A percentile compares a stretch with the other conserved stretches of the same genome.
Conservation (phyloP, 2,329 filamentous ascomycete genomes). For the Paecilomyces niveus region DNA sequence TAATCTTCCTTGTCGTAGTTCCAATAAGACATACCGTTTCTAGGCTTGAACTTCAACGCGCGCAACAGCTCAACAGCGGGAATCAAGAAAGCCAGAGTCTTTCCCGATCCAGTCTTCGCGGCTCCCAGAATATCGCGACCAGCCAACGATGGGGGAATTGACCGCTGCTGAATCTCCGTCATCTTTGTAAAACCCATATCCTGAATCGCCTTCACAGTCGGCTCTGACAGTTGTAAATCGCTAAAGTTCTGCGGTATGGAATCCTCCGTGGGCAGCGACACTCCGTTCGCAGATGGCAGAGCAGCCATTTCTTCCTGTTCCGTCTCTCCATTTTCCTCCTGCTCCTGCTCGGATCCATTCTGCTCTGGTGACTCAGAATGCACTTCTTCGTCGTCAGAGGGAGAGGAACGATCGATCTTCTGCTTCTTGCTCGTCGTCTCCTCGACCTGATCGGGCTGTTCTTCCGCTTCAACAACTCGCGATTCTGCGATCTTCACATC, state of each 20-base stretch:
- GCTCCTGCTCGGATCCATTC: slow-evolving; percentile 12
- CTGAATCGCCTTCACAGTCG: slow-evolving; percentile 78
- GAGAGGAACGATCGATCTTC: slow-evolving; percentile 5
- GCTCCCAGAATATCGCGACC: slow-evolving; percentile 90
- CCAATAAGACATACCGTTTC: slow-evolving; percentile 54
- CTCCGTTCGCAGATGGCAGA: slow-evolving; percentile 44
- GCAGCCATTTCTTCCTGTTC: slow-evolving; percentile 33
- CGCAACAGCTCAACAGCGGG: slow-evolving; percentile 90
- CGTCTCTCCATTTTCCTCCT: slow-evolving; percentile 22
- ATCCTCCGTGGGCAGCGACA: slow-evolving; percentile 51
- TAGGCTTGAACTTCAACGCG: slow-evolving; percentile 84
- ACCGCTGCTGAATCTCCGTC: slow-evolving; percentile 87
- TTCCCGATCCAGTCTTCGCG: slow-evolving; percentile 92
- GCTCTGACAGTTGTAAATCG: slow-evolving; percentile 78
- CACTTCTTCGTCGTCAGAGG: slow-evolving; percentile 35
- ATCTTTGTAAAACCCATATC: slow-evolving; percentile 93
- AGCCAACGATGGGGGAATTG: slow-evolving; percentile 80
- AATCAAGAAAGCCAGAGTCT: slow-evolving; percentile 90
- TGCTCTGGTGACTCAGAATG: slow-evolving; percentile 26
- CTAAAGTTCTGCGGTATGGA: slow-evolving; percentile 63
- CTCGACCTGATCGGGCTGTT: slow-evolving; percentile 19
- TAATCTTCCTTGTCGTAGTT: not conserved
- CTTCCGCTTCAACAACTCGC: slow-evolving; percentile 8
- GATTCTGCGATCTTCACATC: slow-evolving; percentile 4
- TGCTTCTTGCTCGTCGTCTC: slow-evolving; percentile 19